A percentile compares a stretch with the other conserved stretches of the same genome.
Conservation (phyloP, 2,329 filamentous ascomycete species). For the Colletotrichum brevisporum region DNA sequence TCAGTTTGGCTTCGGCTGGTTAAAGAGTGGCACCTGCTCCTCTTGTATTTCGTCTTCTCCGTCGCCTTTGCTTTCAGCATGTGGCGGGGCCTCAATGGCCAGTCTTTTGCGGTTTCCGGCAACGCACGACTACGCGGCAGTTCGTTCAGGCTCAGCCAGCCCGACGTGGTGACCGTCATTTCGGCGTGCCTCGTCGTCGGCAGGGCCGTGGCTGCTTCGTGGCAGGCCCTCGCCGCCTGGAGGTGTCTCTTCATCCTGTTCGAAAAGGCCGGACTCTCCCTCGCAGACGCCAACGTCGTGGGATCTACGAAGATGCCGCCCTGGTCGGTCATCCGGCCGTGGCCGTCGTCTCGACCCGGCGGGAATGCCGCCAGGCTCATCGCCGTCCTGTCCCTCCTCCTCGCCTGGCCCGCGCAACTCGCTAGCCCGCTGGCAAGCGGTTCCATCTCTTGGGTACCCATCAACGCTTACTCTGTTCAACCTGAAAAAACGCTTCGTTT, state of each 20-base stretch:
- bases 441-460: background rate
- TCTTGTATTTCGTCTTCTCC: background rate
- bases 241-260: background rate
- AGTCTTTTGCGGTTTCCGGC: background rate
- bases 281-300: background rate
- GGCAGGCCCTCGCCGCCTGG: background rate
- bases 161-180: background rate
- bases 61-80: background rate
- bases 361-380: accelerated
- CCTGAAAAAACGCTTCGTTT: background rate
- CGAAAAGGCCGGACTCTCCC: background rate
- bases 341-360: accelerated
- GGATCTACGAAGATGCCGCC: background rate
- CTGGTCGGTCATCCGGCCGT: accelerated
- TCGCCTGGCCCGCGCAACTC: background rate
- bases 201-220: background rate
- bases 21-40: slow-evolving; percentile 1
- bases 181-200: background rate
- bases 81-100: background rate
- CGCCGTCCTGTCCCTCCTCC: background rate
- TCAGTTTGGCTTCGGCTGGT: too few relatives aligned
- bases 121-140: background rate
- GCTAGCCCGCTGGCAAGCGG: background rate
- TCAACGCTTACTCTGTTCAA: background rate
- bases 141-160: background rate